A percentile compares a stretch with the other conserved stretches of the same genome.
phyloP scores from a whole-genome alignment of 768 basidiomycete genomes.

The Russula sp. region DNA sequence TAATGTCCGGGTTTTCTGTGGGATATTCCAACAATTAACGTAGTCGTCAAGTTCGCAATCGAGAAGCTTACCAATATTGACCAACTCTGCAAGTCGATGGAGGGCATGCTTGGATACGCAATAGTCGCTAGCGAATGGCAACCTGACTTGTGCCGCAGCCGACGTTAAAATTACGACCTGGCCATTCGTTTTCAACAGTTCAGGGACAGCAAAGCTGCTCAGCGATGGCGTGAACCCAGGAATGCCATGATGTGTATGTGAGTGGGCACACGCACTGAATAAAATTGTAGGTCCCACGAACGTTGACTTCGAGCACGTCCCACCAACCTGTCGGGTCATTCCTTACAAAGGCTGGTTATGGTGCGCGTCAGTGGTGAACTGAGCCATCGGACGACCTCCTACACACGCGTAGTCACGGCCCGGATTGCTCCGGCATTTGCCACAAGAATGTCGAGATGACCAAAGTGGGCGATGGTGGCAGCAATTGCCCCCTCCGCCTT shows the following conservation, averaged over 20 bases:
- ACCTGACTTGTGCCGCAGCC: background rate
- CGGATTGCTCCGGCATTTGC: constrained; percentile 7
- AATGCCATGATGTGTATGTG: background rate
- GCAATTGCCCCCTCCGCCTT: constrained; percentile 1
- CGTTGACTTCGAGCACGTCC: constrained; percentile 14
- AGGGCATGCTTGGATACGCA: constrained; percentile 12
- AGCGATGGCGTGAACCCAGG: too few species aligned
- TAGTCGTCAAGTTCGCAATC: too few species aligned
- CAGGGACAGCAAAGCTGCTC: constrained; percentile 3
- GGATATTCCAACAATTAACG: too few species aligned
- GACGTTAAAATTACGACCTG: background rate
- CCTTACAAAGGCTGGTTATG: background rate
- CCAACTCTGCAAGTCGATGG: constrained; percentile 3
- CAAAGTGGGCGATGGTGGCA: constrained; percentile 2
- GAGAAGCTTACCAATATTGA: background rate
- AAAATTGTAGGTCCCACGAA: constrained; percentile 14
- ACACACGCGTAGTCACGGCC: background rate
- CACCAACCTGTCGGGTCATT: constrained; percentile 17
- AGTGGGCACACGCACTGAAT: background rate
- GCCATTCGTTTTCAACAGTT: constrained; percentile 10
- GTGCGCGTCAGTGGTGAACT: background rate
- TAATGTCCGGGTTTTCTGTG: constrained; percentile 2
- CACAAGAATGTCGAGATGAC: constrained; percentile 14
- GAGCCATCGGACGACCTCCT: background rate
- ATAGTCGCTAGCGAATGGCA: constrained; percentile 11